Base-by-base conservation (phyloP, 2,329 filamentous ascomycete species). In the Pleurostoma richardsiae region DNA sequence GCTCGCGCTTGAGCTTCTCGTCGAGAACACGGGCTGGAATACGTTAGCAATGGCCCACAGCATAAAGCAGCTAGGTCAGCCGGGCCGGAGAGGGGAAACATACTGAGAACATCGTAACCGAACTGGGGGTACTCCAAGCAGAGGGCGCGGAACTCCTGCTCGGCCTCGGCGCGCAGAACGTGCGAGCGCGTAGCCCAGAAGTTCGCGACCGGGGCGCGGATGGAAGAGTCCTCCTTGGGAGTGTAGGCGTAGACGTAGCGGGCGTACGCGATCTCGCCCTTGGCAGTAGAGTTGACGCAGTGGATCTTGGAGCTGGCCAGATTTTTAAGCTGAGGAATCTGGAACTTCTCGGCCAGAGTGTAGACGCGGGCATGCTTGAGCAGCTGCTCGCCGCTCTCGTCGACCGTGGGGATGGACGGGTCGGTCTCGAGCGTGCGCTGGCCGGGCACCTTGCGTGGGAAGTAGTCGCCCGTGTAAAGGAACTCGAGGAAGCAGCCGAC, bases 81-180 rank as follows among this genome's bases (percentile, higher is more conserved):
- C 26, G 30, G 30, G 29, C 7, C 40, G 44, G 29, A 43, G 29
- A 4, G 10, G 6, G 19, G 19, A 19, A 28, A 71, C 77, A 55
- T 73, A 89, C 82, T 90, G 50, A 96, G 80, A 47, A 97, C 88
- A 66, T 96, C 91, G 71, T 91, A 96, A 60, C 87, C 87, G 63
- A 96, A 96, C 62, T 95, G 86, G 19, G 91, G 91, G 63, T 85
- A 90, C 69, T 96, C 88, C 63, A 96, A 71, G 70, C 91, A 96
- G 67, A 96, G 81, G 41, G 77, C 67, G 64, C 85, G 83, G 79
- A 96, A 96, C 68, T 95, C 88, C 5, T 81, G 78, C 67, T 95
- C 89, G 36, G 90, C 89, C 67, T 95, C 89, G 66, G 91, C 79
- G 19, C 91, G 85, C 53, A 96, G 72, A 10, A 88, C 84, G 69